Percentiles rank a stretch among this genome's conserved stretches.
Conservation (phyloP, 108 stramenopile species). For the Aureococcus anophagefferens region DNA sequence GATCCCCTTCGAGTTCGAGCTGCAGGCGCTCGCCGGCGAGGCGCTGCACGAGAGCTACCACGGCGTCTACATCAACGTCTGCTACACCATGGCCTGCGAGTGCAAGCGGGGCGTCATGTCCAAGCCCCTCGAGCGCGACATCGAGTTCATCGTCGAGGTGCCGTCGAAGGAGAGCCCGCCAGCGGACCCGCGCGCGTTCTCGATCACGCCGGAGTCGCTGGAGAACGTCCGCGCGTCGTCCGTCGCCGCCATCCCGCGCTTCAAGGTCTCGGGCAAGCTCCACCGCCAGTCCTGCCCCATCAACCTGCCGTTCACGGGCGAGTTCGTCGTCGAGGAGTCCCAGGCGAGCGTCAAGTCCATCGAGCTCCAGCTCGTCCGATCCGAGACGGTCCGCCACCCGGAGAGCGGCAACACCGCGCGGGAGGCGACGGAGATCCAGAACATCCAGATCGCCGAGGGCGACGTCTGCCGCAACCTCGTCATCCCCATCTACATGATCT, state of each 20-base stretch:
- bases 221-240: no score
- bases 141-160: conserved; percentile 31
- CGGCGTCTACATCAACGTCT: conserved; percentile 23
- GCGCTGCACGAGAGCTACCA: conserved; percentile 33
- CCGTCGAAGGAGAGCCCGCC: background rate
- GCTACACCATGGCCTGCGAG: conserved; percentile 14
- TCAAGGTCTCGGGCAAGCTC: conserved; percentile 24
- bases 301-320: conserved; percentile 40
- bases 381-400: conserved; percentile 25
- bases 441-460: conserved; percentile 39
- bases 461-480: conserved; percentile 31
- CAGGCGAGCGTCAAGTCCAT: conserved; percentile 11
- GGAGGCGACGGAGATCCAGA: conserved; percentile 48
- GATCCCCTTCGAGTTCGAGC: conserved; percentile 17
- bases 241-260: conserved; percentile 14
- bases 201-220: no score
- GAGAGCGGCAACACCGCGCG: conserved; percentile 8
- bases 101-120: conserved; percentile 12
- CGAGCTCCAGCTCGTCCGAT: conserved; percentile 42
- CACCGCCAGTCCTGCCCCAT: conserved; percentile 19
- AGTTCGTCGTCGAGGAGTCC: conserved; percentile 31
- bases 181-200: background rate
- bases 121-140: background rate
- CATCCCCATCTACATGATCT: conserved; percentile 44
- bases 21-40: conserved; percentile 2